Base-by-base conservation (phyloP, 1,284 basidiomycete species). In the Lentinula novae-zelandiae region DNA sequence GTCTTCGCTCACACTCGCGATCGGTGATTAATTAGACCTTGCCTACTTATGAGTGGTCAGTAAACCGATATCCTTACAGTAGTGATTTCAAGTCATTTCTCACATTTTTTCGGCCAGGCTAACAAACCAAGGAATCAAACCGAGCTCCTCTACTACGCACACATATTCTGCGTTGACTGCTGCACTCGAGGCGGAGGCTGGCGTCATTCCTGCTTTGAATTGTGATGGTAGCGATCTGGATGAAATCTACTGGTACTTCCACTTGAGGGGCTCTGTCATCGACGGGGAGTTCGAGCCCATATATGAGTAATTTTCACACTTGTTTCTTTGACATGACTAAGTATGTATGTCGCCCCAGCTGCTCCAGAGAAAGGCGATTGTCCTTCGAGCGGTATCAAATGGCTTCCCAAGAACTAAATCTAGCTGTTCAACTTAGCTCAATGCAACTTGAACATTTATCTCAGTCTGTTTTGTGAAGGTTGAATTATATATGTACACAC, bases 31-130 rank as follows among this genome's bases (percentile, higher is more conserved):
- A 52, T 5, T 64, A 86, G 83, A 78, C 77, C 7, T 79, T 91
- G 34, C 87, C 90, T 0, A 92, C 92, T 1, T 92, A 85, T 70
- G 76, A 81, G 8, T 92, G 82, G 82, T 83, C 93, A 36, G 75
- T 79, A 9, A 15, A n/a, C 10, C 4, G 15, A n/a, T 10, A 13
- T 42, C 22, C 22, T 22, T 22, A 2, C 22, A 22, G 2, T 38
- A 12, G 5, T 5, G 5, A 20, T 39, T 53, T 22, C 22, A 22
- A 22, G 22, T 22, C 31, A 13, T 46, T 20, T 46, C n/a, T 17
- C 8, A 46, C n/a, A 46, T 22, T 20, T 22, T 54, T 10, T 40
- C 10, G 15, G 6, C 3, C 20, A 54, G 53, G 53, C 22, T 54
- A 17, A 54, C 54, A 15, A 74, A 79, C 17, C 84, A 80, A 33